A percentile compares a stretch with the other conserved stretches of the same genome.
Evolutionary conservation across 805 yeast species (phyloP).

Genomic region (Candida xiaguanensis): DNA sequence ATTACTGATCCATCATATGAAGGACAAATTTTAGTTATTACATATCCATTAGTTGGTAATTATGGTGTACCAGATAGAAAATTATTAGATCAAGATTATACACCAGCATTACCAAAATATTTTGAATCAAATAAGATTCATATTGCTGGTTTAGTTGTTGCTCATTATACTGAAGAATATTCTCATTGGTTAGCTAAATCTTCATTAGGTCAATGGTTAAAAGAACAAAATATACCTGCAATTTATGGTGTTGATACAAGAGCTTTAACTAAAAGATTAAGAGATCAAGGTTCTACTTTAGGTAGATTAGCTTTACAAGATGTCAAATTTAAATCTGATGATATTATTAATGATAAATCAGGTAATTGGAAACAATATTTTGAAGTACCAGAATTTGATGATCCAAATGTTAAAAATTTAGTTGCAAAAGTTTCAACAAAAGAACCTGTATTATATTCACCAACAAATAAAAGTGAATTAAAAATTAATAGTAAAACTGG

Average conservation of each 20-base stretch:
- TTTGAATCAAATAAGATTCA: conserved; percentile 92
- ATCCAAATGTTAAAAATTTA: conserved; percentile 87
- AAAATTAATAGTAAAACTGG: conserved; percentile 54
- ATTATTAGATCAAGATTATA: conserved; percentile 58
- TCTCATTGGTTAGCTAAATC: conserved; percentile 92
- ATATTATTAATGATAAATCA: conserved; percentile 26
- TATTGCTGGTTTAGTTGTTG: conserved; percentile 94
- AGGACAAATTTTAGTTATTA: conserved; percentile 95
- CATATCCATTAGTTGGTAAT: conserved; percentile 96
- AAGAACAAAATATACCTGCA: conserved; percentile 90
- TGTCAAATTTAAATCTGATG: conserved; percentile 23
- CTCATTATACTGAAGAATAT: conserved; percentile 94
- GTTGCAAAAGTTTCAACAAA: conserved; percentile 86
- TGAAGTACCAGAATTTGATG: conserved; percentile 82
- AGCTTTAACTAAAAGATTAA: conserved; percentile 85
- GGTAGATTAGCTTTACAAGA: conserved; percentile 79
- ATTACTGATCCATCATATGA: conserved; percentile 97
- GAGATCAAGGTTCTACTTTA: conserved; percentile 88
- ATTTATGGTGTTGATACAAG: conserved; percentile 98
- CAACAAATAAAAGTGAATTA: conserved; percentile 50
- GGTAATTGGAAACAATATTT: conserved; percentile 59
- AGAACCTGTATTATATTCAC: conserved; percentile 73
- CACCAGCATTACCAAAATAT: conserved; percentile 77
- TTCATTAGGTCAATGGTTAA: conserved; percentile 90
- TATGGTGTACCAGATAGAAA: conserved; percentile 96